Percentiles rank a stretch among this genome's conserved stretches.
phyloP scores from a whole-genome alignment of 2,329 filamentous ascomycete genomes.

The Microdochium bolleyi region DNA sequence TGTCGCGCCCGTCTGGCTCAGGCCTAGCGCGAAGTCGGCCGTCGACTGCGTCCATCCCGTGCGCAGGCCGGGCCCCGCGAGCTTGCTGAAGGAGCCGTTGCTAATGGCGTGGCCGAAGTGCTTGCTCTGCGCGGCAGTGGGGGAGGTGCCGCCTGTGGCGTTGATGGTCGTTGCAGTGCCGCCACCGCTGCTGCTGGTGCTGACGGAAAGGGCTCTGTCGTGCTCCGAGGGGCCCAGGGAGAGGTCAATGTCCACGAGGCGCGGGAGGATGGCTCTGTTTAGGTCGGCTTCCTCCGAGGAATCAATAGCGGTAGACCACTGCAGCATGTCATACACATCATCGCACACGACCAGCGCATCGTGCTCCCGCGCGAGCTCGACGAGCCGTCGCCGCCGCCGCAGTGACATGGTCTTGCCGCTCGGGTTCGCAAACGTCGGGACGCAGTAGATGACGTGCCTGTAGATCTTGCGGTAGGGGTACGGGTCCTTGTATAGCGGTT shows the following conservation, averaged over 20 bases:
- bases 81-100: slow-evolving; percentile 88
- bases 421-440: slow-evolving; percentile 85
- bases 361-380: slow-evolving; percentile 68
- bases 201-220: slow-evolving; percentile 7
- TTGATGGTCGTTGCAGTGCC: background rate
- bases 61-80: slow-evolving; percentile 70
- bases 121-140: slow-evolving; percentile 25
- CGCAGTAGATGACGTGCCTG: slow-evolving; percentile 79
- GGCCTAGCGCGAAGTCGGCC: slow-evolving; percentile 36
- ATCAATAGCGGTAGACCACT: slow-evolving; percentile 52
- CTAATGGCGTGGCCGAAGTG: slow-evolving; percentile 72
- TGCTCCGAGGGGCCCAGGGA: slow-evolving; percentile 45
- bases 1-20: slow-evolving; percentile 45
- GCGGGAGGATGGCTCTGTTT: slow-evolving; percentile 52
- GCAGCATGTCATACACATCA: slow-evolving; percentile 90
- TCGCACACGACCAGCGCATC: slow-evolving; percentile 81
- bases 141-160: background rate
- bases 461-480: slow-evolving; percentile 68
- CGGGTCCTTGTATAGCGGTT: slow-evolving; percentile 36
- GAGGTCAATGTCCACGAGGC: slow-evolving; percentile 72
- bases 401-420: slow-evolving; percentile 76
- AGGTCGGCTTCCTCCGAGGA: slow-evolving; percentile 18
- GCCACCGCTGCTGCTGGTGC: background rate
- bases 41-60: slow-evolving; percentile 83
- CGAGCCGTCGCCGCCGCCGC: slow-evolving; percentile 55